Evolutionary conservation across 495 filamentous ascomycete species (phyloP).

Genomic region (Talaromyces adpressus): DNA sequence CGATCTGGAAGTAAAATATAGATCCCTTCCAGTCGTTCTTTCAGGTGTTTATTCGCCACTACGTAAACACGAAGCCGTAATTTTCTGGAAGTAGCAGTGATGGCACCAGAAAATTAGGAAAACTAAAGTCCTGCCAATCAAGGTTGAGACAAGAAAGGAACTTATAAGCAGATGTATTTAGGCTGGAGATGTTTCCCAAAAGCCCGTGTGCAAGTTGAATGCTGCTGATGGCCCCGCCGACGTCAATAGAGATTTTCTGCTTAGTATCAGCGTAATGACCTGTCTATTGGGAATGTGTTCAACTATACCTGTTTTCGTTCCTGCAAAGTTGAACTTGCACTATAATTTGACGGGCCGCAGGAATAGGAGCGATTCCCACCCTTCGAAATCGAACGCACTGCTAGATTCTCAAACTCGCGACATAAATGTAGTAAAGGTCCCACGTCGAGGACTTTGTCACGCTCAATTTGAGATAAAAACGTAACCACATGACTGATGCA

Average conservation of each 20-base stretch:
- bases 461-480: neutral
- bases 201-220: neutral
- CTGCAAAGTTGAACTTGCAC: neutral
- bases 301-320: neutral
- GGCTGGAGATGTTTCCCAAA: neutral
- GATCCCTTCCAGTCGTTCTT: too few species aligned
- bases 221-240: neutral
- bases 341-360: neutral
- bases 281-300: neutral
- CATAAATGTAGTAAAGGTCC: neutral
- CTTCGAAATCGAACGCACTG: neutral
- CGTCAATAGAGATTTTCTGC: neutral
- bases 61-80: too few species aligned
- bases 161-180: neutral
- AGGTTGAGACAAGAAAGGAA: neutral
- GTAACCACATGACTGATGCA: neutral
- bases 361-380: neutral
- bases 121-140: too few species aligned
- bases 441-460: neutral
- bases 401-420: neutral
- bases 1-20: too few species aligned
- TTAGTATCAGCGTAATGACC: neutral
- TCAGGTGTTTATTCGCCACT: too few species aligned
- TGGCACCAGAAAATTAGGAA: too few species aligned
- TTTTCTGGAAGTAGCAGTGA: too few species aligned